A percentile compares a stretch with the other conserved stretches of the same genome.
Evolutionary conservation across 306 rosid species (phyloP).

Genomic region (Mimosa bimucronata): DNA sequence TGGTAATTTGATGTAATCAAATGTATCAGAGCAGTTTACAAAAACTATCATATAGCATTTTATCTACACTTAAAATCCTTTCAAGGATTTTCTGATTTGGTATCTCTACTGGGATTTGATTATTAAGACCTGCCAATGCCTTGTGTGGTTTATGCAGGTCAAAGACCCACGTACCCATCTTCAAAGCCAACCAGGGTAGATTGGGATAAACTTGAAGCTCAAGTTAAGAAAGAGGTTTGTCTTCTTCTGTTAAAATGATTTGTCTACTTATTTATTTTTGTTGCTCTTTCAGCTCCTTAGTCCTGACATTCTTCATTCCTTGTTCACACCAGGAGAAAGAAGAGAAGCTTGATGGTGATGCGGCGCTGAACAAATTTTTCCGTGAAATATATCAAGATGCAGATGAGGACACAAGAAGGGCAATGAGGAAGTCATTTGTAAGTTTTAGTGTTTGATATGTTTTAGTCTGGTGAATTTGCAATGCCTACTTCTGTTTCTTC

Average conservation of each 20-base stretch:
- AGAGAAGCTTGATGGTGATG: constrained; percentile 95
- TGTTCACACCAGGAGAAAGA: constrained; percentile 74
- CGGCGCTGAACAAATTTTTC: constrained; percentile 92
- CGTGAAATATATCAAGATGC: constrained; percentile 86
- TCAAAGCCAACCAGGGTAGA: constrained; percentile 69
- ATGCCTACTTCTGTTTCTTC: background rate
- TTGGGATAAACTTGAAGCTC: constrained; percentile 93
- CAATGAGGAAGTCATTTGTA: constrained; percentile 96
- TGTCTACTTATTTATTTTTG: background rate
- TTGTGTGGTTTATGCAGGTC: constrained; percentile 30
- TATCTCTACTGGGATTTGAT: background rate
- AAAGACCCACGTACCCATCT: constrained; percentile 77
- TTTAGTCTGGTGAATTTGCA: background rate
- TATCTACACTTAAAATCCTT: background rate
- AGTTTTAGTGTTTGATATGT: constrained; percentile 33
- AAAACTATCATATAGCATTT: background rate
- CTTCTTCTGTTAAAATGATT: constrained; percentile 7
- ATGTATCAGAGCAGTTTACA: background rate
- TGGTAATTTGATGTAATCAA: constrained; percentile 5
- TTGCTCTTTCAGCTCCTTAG: background rate
- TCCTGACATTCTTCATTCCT: constrained; percentile 30
- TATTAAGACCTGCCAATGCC: background rate
- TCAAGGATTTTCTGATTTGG: background rate
- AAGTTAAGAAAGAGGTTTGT: constrained; percentile 87
- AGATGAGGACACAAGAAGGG: constrained; percentile 90